Conservation (phyloP, 129 eudicot species). For the Arctium minus region DNA sequence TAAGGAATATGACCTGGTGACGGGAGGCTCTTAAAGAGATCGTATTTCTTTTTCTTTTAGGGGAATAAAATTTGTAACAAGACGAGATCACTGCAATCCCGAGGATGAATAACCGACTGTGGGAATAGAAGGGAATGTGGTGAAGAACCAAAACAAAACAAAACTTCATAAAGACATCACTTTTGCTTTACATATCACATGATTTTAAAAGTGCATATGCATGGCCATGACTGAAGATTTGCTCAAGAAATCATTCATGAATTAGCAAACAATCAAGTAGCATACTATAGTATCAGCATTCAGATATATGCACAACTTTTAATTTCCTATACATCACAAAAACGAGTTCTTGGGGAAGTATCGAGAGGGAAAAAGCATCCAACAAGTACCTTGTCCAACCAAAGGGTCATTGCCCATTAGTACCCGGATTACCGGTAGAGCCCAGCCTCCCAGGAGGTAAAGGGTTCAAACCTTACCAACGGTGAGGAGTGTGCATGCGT, state of each 20-base stretch:
- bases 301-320: background rate
- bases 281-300: background rate
- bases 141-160: slow-evolving; percentile 9
- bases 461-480: no score
- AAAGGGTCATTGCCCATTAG: background rate
- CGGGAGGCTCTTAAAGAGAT: slow-evolving; percentile 6
- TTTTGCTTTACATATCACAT: slow-evolving; percentile 28
- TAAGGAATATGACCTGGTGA: slow-evolving; percentile 13
- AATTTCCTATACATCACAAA: background rate
- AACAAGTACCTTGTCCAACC: background rate
- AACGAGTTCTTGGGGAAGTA: no score
- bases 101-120: slow-evolving; percentile 2
- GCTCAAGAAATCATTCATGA: slow-evolving; percentile 10
- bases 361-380: background rate
- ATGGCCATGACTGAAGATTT: slow-evolving; percentile 5
- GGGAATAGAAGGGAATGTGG: slow-evolving; percentile 4
- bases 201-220: background rate
- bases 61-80: slow-evolving; percentile 23
- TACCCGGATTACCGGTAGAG: background rate
- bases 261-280: background rate
- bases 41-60: slow-evolving; percentile 14
- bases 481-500: no score
- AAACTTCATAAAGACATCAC: slow-evolving; percentile 19
- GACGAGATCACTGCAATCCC: slow-evolving; percentile 26
- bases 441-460: no score